These are phyloP conservation scores for Fagopyrum esculentum DNA, from an alignment of 148 eudicot species.

Conservation along the genomic window DNA sequence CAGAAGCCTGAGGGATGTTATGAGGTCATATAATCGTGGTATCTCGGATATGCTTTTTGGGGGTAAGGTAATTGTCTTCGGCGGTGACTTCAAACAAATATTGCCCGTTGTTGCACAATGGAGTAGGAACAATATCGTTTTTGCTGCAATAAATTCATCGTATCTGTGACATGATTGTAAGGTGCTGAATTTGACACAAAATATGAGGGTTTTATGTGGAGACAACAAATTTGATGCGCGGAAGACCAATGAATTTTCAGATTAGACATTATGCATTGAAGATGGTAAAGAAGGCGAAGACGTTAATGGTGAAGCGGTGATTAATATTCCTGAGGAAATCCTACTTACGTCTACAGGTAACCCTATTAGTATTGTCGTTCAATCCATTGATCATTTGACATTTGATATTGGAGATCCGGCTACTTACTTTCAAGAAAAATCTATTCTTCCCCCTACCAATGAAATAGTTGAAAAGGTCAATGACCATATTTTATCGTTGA, in stretches of 20 bases:
- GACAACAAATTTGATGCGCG: no score
- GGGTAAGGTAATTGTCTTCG: no score
- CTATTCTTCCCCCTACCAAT: not conserved
- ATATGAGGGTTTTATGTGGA: not conserved
- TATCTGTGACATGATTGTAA: not conserved
- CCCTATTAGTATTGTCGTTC: not conserved
- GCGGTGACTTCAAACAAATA: no score
- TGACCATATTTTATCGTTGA: no score
- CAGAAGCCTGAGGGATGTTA: no score
- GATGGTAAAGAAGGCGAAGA: not conserved
- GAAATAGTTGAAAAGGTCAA: no score
- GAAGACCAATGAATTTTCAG: not conserved
- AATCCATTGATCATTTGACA: not conserved
- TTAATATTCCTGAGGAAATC: not conserved
- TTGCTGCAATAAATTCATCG: no score
- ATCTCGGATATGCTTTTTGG: no score
- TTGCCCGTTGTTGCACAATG: no score
- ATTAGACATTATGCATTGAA: not conserved
- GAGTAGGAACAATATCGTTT: no score
- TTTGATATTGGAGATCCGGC: not conserved
- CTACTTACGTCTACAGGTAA: not conserved
- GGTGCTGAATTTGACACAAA: not conserved
- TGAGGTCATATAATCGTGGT: no score
- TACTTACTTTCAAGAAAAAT: not conserved
- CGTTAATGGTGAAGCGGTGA: not conserved